Conservation (phyloP, 1,284 basidiomycete genomes). For the Ustilago cynodontis region DNA sequence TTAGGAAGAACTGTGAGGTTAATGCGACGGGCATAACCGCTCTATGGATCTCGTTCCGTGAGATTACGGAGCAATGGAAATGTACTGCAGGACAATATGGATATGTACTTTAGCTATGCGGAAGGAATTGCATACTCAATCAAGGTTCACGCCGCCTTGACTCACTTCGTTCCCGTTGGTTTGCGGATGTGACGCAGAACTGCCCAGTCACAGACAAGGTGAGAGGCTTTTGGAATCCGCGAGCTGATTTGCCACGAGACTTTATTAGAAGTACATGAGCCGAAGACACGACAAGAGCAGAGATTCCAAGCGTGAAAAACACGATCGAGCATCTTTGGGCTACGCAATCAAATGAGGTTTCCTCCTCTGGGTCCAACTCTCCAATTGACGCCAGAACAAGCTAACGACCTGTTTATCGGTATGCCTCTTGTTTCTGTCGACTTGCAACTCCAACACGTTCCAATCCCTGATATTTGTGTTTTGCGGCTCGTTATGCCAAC, state of each 20-base stretch:
- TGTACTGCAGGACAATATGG: slow-evolving; percentile 5
- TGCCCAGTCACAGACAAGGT: neutral
- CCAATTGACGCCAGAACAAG: slow-evolving; percentile 92
- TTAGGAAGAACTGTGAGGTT: slow-evolving; percentile 21
- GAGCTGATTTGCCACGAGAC: neutral
- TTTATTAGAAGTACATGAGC: slow-evolving; percentile 34
- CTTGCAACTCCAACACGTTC: slow-evolving; percentile 93
- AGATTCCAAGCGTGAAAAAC: neutral
- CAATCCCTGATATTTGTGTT: slow-evolving; percentile 91
- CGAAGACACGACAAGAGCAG: neutral
- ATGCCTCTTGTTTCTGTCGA: slow-evolving; percentile 75
- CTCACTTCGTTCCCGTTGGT: neutral
- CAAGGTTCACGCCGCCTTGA: neutral
- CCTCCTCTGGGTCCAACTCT: slow-evolving; percentile 78
- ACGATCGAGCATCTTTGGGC: neutral
- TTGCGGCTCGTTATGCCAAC: slow-evolving; percentile 90
- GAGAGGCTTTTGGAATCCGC: neutral
- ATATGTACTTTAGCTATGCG: neutral
- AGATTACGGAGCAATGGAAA: neutral
- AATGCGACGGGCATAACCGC: slow-evolving; percentile 19
- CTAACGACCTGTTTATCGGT: slow-evolving; percentile 95
- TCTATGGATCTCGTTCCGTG: neutral
- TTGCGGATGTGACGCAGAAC: neutral
- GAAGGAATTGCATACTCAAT: neutral
- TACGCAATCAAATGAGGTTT: slow-evolving; percentile 56